phyloP scores from a whole-genome alignment of 176 grass and related monocot species.

The Urochloa ruziziensis region DNA sequence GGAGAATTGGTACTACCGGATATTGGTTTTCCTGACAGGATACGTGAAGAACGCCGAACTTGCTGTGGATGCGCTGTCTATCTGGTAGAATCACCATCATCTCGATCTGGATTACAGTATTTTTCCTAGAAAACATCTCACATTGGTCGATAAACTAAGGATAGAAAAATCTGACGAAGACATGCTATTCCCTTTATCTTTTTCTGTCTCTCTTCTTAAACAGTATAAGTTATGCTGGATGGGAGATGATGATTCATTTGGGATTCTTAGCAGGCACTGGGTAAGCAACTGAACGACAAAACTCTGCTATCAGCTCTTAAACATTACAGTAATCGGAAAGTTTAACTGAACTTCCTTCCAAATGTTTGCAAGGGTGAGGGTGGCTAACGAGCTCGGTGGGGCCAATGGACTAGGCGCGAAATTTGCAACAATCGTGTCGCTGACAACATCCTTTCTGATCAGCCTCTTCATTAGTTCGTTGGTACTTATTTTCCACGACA shows the following conservation, averaged over 20 bases:
- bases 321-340: not conserved
- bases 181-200: no score
- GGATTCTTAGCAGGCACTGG: constrained; percentile 69
- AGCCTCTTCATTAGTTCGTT: constrained; percentile 27
- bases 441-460: constrained; percentile 26
- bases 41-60: constrained; percentile 57
- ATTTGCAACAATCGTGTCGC: constrained; percentile 30
- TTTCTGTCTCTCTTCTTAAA: not conserved
- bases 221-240: constrained; percentile 36
- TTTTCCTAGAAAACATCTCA: not conserved
- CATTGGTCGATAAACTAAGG: not conserved
- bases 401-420: constrained; percentile 24
- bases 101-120: not conserved
- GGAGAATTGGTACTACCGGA: constrained; percentile 65
- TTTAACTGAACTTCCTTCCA: not conserved
- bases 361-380: constrained; percentile 31
- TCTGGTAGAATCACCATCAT: constrained; percentile 41
- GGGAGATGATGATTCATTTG: constrained; percentile 71
- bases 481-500: constrained; percentile 31
- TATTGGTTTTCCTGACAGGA: constrained; percentile 59
- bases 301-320: not conserved
- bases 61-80: constrained; percentile 61
- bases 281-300: constrained; percentile 8
- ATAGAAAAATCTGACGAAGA: not conserved
- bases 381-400: constrained; percentile 52